Evolutionary conservation across 345 rosid genomes (phyloP).

Genomic region (Eucalyptus victrix): DNA sequence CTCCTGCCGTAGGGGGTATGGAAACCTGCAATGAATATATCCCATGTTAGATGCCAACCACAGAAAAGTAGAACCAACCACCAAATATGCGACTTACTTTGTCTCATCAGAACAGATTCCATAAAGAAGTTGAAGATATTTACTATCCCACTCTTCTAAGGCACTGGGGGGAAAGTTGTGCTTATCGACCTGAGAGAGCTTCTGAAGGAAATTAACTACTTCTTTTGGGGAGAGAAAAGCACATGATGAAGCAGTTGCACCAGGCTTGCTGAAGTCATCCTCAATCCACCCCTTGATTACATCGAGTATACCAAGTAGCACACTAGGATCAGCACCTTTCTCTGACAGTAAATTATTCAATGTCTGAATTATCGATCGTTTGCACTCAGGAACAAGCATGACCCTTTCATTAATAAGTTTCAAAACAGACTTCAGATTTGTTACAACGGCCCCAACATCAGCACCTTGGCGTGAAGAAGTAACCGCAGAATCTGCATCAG

Average conservation of each 20-base stretch:
- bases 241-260: constrained; percentile 31
- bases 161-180: constrained; percentile 56
- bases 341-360: constrained; percentile 82
- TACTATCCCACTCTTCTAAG: constrained; percentile 86
- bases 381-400: constrained; percentile 85
- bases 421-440: constrained; percentile 72
- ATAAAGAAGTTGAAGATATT: constrained; percentile 88
- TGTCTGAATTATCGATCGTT: constrained; percentile 60
- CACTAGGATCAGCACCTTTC: constrained; percentile 84
- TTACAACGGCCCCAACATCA: constrained; percentile 75
- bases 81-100: constrained; percentile 27
- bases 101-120: constrained; percentile 83
- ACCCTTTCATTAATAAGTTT: constrained; percentile 78
- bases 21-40: constrained; percentile 41
- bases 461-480: constrained; percentile 83
- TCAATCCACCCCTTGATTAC: constrained; percentile 87
- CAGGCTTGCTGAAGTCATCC: constrained; percentile 61
- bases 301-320: constrained; percentile 89
- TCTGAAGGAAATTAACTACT: constrained; percentile 68
- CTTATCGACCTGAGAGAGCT: constrained; percentile 88
- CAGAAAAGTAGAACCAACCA: background rate
- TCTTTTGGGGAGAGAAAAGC: constrained; percentile 69
- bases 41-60: background rate
- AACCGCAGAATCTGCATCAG: constrained; percentile 80
- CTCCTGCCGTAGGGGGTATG: constrained; percentile 65